Evolutionary conservation across 2,329 filamentous ascomycete genomes (phyloP).

Genomic region (Aspergillus clavatus): DNA sequence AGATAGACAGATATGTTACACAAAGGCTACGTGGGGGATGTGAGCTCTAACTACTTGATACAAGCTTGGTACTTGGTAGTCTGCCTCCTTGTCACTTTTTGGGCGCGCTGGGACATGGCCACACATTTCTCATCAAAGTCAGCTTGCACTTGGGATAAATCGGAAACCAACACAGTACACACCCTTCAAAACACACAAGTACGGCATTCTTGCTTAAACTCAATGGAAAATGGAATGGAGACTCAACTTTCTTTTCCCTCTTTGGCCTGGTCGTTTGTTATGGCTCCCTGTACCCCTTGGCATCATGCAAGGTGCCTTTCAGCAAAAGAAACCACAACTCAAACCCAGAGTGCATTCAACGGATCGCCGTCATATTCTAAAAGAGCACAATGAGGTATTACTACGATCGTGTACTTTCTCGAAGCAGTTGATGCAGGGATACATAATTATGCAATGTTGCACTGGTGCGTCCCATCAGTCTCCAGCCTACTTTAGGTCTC

Average conservation of each 20-base stretch:
- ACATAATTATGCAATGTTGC: neutral
- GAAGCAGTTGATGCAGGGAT: neutral
- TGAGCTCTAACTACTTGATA: too few species aligned
- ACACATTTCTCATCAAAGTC: neutral
- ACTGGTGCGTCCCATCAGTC: neutral
- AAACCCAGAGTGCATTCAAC: neutral
- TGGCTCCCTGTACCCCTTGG: neutral
- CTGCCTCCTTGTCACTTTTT: too few species aligned
- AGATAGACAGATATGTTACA: too few species aligned
- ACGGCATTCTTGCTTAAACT: neutral
- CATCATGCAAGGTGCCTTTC: slow-evolving; percentile 4
- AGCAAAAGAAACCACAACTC: slow-evolving; percentile 1
- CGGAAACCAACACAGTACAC: neutral
- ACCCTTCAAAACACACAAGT: neutral
- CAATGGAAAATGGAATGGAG: neutral
- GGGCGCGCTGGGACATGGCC: too few species aligned
- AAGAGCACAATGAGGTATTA: neutral
- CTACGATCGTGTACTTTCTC: neutral
- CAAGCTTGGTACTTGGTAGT: too few species aligned
- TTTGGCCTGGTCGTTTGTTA: neutral
- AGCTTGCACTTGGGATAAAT: neutral
- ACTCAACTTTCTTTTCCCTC: neutral
- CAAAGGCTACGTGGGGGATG: neutral
- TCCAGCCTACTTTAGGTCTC: neutral
- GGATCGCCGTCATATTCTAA: neutral